phyloP scores from a whole-genome alignment of 164 flowering plant genomes.

The Annona cherimola region DNA sequence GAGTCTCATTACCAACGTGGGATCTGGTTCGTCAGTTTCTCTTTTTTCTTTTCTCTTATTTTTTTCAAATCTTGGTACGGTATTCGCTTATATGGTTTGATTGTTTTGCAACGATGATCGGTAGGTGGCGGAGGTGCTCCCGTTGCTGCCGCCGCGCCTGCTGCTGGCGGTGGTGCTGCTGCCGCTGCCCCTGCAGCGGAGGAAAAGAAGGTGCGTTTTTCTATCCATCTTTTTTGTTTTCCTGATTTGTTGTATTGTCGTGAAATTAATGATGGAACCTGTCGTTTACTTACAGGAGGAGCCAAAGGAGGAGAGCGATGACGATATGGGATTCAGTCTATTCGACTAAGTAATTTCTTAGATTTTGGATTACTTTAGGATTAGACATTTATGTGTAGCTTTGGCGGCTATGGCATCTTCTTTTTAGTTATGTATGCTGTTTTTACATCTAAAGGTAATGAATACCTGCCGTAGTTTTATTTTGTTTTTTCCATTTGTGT shows the following conservation, averaged over 20 bases:
- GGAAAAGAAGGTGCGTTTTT: constrained; percentile 14
- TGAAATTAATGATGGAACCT: not conserved
- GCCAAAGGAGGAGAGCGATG: constrained; percentile 40
- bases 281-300: constrained; percentile 30
- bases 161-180: constrained; percentile 6
- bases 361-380: not conserved
- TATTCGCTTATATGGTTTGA: not conserved
- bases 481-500: not conserved
- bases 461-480: not conserved
- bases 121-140: constrained; percentile 17
- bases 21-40: constrained; percentile 9
- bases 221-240: not conserved
- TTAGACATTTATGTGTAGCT: not conserved
- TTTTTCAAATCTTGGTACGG: not conserved
- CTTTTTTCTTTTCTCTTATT: not conserved
- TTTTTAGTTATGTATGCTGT: not conserved
- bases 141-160: constrained; percentile 4
- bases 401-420: not conserved
- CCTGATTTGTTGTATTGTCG: not conserved
- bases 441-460: not conserved
- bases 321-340: constrained; percentile 42
- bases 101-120: not conserved
- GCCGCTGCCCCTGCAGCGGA: constrained; percentile 16
- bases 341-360: constrained; percentile 26
- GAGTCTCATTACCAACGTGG: constrained; percentile 14